Evolutionary conservation across 805 yeast species (phyloP).

Genomic region (Candida ascalaphidarum): DNA sequence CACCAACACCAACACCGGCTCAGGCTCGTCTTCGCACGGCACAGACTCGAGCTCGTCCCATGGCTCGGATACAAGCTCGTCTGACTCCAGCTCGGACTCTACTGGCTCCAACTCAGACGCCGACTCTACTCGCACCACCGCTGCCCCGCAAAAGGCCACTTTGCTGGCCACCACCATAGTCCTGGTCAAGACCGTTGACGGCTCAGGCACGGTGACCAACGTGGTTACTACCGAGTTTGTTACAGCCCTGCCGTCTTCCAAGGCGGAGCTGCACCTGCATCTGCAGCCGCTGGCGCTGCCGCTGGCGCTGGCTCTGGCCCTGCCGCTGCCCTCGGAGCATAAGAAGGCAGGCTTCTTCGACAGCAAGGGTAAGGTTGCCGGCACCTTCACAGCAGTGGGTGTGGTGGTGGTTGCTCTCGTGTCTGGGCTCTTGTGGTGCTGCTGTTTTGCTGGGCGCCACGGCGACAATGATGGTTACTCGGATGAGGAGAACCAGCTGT

Average conservation of each 20-base stretch:
- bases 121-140: background rate
- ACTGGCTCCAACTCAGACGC: conserved; percentile 1
- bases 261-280: conserved; percentile 3
- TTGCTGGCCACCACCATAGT: conserved; percentile 22
- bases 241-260: conserved; percentile 4
- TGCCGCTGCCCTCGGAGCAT: no score
- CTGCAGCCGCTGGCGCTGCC: conserved; percentile 2
- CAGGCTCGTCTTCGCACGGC: no score
- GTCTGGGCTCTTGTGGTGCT: conserved; percentile 33
- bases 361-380: conserved; percentile 73
- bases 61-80: no score
- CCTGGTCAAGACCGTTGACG: conserved; percentile 25
- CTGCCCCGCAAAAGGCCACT: background rate
- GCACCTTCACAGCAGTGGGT: conserved; percentile 77
- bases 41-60: no score
- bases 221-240: conserved; percentile 10
- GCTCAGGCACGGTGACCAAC: conserved; percentile 15
- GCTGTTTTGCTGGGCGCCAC: conserved; percentile 14
- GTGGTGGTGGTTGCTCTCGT: conserved; percentile 43
- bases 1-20: background rate
- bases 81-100: no score
- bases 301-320: conserved; percentile 1
- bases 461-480: conserved; percentile 17
- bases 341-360: conserved; percentile 45
- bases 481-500: conserved; percentile 31